These are phyloP conservation scores for Aureobasidium mangrovei DNA, from an alignment of 2,329 filamentous ascomycete species.

Conservation along the genomic window DNA sequence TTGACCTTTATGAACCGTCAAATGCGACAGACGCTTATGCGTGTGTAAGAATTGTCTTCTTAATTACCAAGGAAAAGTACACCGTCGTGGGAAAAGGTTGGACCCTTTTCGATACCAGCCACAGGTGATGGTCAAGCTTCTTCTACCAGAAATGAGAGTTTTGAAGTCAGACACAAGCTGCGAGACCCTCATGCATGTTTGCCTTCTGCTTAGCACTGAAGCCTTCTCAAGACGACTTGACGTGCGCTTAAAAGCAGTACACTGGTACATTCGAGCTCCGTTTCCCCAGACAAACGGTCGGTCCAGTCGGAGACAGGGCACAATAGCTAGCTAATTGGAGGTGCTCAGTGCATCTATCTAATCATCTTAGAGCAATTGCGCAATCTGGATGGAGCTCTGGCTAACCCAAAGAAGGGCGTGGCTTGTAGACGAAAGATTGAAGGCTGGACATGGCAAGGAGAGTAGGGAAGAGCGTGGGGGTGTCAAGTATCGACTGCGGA, in stretches of 20 bases:
- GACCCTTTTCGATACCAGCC: no score
- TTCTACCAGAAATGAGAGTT: neutral
- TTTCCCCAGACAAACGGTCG: neutral
- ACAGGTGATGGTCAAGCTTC: constrained; percentile 21
- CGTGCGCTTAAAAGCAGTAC: neutral
- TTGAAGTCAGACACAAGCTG: neutral
- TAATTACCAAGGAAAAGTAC: no score
- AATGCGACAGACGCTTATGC: no score
- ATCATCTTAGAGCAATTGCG: neutral
- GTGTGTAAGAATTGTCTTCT: no score
- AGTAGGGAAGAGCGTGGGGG: neutral
- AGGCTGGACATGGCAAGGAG: neutral
- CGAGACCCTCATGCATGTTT: neutral
- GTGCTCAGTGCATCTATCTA: neutral
- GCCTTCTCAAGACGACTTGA: neutral
- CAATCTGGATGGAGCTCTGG: neutral
- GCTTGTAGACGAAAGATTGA: neutral
- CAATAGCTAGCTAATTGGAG: neutral
- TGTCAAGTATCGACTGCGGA: neutral
- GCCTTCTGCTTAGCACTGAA: no score
- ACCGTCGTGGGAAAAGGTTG: no score
- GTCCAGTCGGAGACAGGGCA: neutral
- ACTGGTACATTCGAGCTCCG: neutral
- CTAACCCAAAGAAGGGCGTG: neutral
- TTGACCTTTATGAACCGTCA: no score